Evolutionary conservation across 257 asterid genomes (phyloP), one percentile per base, ranked within the genome.

Genomic region (Rubia yunnanensis): DNA sequence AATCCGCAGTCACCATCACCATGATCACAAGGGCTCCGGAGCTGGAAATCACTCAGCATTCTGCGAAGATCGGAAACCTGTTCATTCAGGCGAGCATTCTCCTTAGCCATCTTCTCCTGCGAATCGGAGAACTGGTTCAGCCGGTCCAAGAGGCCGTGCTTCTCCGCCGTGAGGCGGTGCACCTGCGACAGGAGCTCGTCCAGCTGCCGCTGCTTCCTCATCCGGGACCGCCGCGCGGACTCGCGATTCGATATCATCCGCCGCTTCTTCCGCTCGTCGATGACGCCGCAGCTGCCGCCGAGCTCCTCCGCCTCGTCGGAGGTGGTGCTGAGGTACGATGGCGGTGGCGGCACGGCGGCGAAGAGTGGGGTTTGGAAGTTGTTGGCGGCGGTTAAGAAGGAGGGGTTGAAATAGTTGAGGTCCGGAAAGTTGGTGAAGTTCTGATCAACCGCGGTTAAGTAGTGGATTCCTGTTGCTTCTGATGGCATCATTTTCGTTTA

Each of bases 151-250:
- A 90, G 85, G 73, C 52, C 70, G 31, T 77, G 77, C 10, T 90
- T 88, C 68, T 90, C 95, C 0, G 83, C 80, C 44, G 82, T 76
- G 44, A 90, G 95, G 13, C 80, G 88, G 53, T 77, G 63, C 27
- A 88, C 95, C 75, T 88, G 96, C 1, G 87, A 77, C 87, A 88
- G 76, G 0, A 90, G 80, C 80, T 87, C 97, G 46, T 88, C 96
- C 1, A 89, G 89, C 53, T 87, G 96, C 74, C 81, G 80, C 79
- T 90, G 96, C 66, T 90, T 90, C 34, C 97, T 74, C 97, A 90
- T 90, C 78, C 97, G 82, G 2, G 97, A 90, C 72, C 97, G 78
- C n/a, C 97, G 71, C 0, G 97, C 97, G 0, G 97, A 90, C 68
- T 87, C 96, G 48, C 96, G 69, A 67, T 87, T 90, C 5, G 97